Base-by-base conservation (phyloP, 331 rosid species). In the Pyrus hybrid region DNA sequence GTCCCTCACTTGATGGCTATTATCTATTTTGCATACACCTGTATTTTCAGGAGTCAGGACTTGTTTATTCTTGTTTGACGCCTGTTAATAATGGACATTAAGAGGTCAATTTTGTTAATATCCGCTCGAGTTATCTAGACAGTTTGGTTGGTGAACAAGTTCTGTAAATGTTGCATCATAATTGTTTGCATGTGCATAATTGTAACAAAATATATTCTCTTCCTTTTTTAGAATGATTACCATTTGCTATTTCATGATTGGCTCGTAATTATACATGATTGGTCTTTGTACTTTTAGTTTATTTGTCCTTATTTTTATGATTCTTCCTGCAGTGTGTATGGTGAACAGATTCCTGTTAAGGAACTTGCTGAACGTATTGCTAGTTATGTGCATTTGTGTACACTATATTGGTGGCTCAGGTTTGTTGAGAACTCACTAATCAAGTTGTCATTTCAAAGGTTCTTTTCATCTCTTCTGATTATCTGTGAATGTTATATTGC, bases 401-500 rank as follows among this genome's bases (percentile, higher is more conserved):
- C 97, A 2, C 86, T 95, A 47, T 95, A 95, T 77, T 95, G 99
- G 99, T 95, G 97, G 99, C 97, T 95, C 85, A 90, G 98, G 98
- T 93, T 62, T 66, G 85, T 62, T 62, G 68, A 75, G 30, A 76
- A 72, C 49, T 72, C 37, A 37, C 51, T 7, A 26, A 67, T n/a
- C 29, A 56, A 61, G 49, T 61, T 21, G 21, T 78, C 22, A 66
- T 53, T 75, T 88, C 76, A 13, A 58, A 63, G 58, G 45, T 67
- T 67, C 10, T 25, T 14, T 58, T 76, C 70, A 53, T 53, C 12
- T 66, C 79, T 25, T 63, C 51, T 69, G 35, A 14, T 80, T 73
- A n/a, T 75, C 13, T 67, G 7, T 66, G 61, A 63, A 4, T 79
- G 49, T 45, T 30, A 13, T 25, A 76, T 62, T 80, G 84, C 93